These are phyloP conservation scores for Globisporangium megalacanthum DNA, from an alignment of 352 stramenopile genomes.

Conservation along the genomic window DNA sequence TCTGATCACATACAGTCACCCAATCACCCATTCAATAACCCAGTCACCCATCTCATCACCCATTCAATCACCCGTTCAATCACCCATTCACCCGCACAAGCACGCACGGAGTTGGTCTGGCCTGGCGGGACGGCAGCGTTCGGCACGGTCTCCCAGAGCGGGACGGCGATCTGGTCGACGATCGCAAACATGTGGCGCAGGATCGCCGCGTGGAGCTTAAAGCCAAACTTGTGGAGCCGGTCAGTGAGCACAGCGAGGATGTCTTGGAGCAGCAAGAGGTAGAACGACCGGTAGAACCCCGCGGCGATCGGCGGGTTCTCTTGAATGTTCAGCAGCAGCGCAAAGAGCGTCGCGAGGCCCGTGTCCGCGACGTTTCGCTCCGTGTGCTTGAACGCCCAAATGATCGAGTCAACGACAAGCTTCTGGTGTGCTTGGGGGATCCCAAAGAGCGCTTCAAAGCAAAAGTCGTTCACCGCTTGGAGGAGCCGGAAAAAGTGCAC, in stretches of 20 bases:
- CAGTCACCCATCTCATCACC: background rate
- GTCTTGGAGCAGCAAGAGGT: conserved; percentile 92
- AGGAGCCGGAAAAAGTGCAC: conserved; percentile 99
- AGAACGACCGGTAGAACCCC: conserved; percentile 98
- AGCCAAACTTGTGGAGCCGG: conserved; percentile 98
- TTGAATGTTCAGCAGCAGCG: conserved; percentile 95
- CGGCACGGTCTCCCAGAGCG: conserved; percentile 91
- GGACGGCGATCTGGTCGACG: conserved; percentile 94
- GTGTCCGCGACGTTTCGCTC: conserved; percentile 98
- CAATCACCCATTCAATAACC: background rate
- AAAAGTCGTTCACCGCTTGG: conserved; percentile 93
- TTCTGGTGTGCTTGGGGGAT: conserved; percentile 98
- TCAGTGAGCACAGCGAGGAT: conserved; percentile 98
- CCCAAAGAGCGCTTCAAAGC: conserved; percentile 96
- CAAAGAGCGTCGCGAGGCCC: conserved; percentile 95
- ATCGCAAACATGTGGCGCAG: conserved; percentile 98
- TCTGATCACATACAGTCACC: too few species aligned
- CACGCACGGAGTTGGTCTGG: conserved; percentile 75
- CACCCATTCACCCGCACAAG: background rate
- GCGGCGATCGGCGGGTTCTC: conserved; percentile 93
- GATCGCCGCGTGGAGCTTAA: conserved; percentile 98
- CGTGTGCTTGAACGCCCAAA: conserved; percentile 99
- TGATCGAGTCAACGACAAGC: conserved; percentile 98
- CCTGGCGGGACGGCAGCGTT: conserved; percentile 60
- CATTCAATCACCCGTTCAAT: background rate